phyloP scores from a whole-genome alignment of 305 asterid genomes.

The Solanum chacoense region DNA sequence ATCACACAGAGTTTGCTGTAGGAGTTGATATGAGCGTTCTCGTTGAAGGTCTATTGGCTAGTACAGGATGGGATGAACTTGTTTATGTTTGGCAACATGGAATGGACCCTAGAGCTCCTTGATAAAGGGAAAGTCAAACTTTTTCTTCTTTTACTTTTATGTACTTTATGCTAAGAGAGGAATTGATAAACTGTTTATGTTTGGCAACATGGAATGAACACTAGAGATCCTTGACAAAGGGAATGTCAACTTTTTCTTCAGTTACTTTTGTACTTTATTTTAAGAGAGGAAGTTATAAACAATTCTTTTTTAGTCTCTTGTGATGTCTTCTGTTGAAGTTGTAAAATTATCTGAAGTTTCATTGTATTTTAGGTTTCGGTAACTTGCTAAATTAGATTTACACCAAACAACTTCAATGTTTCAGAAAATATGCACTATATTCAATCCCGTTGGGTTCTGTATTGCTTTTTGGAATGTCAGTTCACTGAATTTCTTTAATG shows the following conservation, averaged over 20 bases:
- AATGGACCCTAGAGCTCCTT: conserved; percentile 85
- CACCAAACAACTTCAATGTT: neutral
- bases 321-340: neutral
- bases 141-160: neutral
- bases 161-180: conserved; percentile 6
- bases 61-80: conserved; percentile 97
- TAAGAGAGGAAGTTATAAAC: conserved; percentile 6
- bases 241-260: neutral
- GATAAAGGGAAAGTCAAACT: conserved; percentile 12
- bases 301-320: neutral
- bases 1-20: conserved; percentile 89
- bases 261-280: conserved; percentile 2
- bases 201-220: conserved; percentile 93
- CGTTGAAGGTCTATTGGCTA: conserved; percentile 92
- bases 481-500: neutral
- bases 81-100: conserved; percentile 98
- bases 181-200: conserved; percentile 40
- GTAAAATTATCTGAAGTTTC: neutral
- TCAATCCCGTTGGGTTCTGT: neutral
- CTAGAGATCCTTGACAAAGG: conserved; percentile 58
- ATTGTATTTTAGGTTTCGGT: neutral
- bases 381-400: neutral
- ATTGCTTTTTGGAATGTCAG: neutral
- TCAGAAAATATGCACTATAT: neutral
- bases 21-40: conserved; percentile 94